Evolutionary conservation across 768 basidiomycete genomes (phyloP).

Genomic region (Naganishia vaughanmartiniae): DNA sequence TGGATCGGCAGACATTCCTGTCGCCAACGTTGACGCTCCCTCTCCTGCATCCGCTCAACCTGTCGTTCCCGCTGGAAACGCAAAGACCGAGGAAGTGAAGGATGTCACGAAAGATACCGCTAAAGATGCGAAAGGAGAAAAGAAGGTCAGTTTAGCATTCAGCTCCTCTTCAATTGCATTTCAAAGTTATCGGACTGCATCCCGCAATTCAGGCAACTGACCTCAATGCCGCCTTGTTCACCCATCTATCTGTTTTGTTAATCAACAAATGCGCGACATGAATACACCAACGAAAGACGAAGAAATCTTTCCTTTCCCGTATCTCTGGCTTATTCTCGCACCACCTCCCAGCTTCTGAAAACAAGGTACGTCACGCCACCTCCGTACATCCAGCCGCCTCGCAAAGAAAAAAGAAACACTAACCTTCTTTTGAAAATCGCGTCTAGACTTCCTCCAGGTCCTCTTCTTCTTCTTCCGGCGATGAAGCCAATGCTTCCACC

Average conservation of each 20-base stretch:
- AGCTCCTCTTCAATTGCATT: no score
- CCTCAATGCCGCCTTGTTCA: no score
- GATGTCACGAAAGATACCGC: not conserved
- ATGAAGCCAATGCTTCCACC: not conserved
- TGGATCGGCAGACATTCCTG: no score
- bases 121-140: slow-evolving; percentile 17
- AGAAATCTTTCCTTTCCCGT: slow-evolving; percentile 26
- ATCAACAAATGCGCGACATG: not conserved
- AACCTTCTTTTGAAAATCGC: not conserved
- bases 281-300: not conserved
- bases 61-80: not conserved
- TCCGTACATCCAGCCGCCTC: no score
- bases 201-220: no score
- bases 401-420: not conserved
- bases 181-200: no score
- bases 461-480: slow-evolving; percentile 9
- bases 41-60: not conserved
- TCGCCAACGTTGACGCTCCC: not conserved
- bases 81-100: not conserved
- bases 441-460: not conserved
- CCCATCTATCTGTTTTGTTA: not conserved
- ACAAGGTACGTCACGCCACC: slow-evolving; percentile 18
- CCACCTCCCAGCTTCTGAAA: slow-evolving; percentile 9
- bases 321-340: slow-evolving; percentile 19
- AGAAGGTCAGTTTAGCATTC: slow-evolving; percentile 5